These are phyloP conservation scores for Eremothecium gossypii DNA, from an alignment of 1,139 yeast species.

Conservation along the genomic window DNA sequence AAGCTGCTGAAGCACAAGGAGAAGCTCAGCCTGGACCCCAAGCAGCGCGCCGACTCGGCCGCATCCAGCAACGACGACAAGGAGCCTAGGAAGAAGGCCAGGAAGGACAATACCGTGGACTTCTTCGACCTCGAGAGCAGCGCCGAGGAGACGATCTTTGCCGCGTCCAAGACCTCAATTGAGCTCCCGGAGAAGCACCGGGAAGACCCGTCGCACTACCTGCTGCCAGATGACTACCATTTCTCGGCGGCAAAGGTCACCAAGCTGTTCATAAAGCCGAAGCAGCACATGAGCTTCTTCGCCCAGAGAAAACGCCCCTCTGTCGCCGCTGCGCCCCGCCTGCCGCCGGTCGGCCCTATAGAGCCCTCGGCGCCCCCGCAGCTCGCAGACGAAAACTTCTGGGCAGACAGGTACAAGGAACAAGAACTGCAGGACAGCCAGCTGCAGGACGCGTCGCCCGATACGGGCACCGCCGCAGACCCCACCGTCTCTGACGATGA, in stretches of 20 bases:
- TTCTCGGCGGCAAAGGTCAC: constrained; percentile 64
- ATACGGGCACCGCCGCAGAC: neutral
- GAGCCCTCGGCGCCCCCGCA: constrained; percentile 1
- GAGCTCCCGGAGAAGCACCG: constrained; percentile 38
- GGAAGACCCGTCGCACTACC: constrained; percentile 35
- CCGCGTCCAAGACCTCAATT: constrained; percentile 34
- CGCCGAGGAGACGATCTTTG: constrained; percentile 40
- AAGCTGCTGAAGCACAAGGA: constrained; percentile 13
- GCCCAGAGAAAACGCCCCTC: constrained; percentile 12
- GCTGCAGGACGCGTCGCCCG: neutral
- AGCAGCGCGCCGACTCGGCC: constrained; percentile 11
- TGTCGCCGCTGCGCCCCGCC: constrained; percentile 1
- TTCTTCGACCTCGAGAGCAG: constrained; percentile 37
- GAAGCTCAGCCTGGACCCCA: constrained; percentile 8
- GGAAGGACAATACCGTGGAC: constrained; percentile 37
- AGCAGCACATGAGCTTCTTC: constrained; percentile 31
- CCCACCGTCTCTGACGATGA: constrained; percentile 25
- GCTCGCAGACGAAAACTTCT: constrained; percentile 57
- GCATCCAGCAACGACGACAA: constrained; percentile 32
- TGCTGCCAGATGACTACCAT: constrained; percentile 67
- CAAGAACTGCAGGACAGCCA: constrained; percentile 32
- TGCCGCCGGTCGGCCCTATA: neutral
- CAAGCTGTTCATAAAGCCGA: constrained; percentile 62
- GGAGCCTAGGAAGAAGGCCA: constrained; percentile 30
- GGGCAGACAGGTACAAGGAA: constrained; percentile 59